phyloP scores from a whole-genome alignment of 257 asterid species.

The Striga asiatica region DNA sequence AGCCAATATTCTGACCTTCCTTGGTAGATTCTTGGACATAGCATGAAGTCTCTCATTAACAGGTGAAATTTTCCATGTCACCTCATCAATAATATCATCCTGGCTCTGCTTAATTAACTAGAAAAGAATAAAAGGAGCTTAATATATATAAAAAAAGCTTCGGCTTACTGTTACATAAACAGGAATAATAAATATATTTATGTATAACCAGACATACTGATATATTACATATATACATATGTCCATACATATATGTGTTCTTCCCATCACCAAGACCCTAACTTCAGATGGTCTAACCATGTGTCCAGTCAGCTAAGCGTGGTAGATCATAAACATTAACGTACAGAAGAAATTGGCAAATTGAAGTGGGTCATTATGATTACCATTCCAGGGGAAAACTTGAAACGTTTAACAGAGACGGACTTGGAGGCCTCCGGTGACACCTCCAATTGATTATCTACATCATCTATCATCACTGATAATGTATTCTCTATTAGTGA shows the following conservation, averaged over 20 bases:
- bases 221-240: not conserved
- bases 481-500: slow-evolving; percentile 20
- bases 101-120: slow-evolving; percentile 92
- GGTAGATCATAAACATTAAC: slow-evolving; percentile 3
- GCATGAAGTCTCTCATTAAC: slow-evolving; percentile 76
- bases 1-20: slow-evolving; percentile 55
- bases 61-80: slow-evolving; percentile 92
- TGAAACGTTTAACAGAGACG: slow-evolving; percentile 53
- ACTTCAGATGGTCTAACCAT: not conserved
- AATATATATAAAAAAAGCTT: not conserved
- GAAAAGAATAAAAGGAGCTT: slow-evolving; percentile 3
- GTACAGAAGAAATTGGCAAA: not conserved
- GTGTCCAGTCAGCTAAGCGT: not conserved
- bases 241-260: not conserved
- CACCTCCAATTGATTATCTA: slow-evolving; percentile 41
- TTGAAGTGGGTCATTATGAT: not conserved
- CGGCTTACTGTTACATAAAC: too few relatives aligned
- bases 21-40: slow-evolving; percentile 58
- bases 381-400: slow-evolving; percentile 99
- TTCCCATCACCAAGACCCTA: not conserved
- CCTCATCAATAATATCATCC: slow-evolving; percentile 77
- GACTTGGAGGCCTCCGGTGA: slow-evolving; percentile 67
- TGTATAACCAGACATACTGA: not conserved
- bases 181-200: too few relatives aligned
- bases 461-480: slow-evolving; percentile 25